Conservation (phyloP, 805 yeast species). For the Sugiyamaella qingdaonensis region DNA sequence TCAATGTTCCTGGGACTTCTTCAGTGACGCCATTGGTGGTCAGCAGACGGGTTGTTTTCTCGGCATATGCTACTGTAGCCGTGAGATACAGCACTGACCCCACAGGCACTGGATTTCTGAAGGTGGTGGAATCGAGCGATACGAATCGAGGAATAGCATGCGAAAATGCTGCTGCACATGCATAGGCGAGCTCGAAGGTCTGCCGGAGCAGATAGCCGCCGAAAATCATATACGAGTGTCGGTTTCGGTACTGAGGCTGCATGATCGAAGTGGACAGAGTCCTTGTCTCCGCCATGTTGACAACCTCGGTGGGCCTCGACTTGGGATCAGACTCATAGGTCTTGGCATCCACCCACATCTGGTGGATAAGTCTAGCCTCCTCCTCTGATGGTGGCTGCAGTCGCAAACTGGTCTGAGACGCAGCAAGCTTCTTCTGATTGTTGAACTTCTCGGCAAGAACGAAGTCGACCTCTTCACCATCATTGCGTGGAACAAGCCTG, state of each 20-base stretch:
- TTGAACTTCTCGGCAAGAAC: conserved; percentile 87
- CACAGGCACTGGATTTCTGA: conserved; percentile 93
- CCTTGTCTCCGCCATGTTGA: conserved; percentile 67
- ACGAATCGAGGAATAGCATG: conserved; percentile 84
- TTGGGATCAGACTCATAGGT: conserved; percentile 26
- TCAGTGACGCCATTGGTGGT: conserved; percentile 17
- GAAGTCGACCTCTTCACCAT: conserved; percentile 75
- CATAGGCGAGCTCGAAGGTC: conserved; percentile 89
- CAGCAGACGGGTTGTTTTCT: conserved; percentile 50
- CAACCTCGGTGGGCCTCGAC: conserved; percentile 46
- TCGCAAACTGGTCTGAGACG: conserved; percentile 55
- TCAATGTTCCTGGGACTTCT: conserved; percentile 57
- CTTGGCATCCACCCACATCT: conserved; percentile 54
- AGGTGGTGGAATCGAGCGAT: conserved; percentile 84
- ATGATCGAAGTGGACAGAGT: conserved; percentile 76
- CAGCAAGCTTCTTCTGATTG: conserved; percentile 76
- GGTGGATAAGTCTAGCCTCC: conserved; percentile 73
- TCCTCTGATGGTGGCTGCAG: conserved; percentile 70
- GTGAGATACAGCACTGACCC: conserved; percentile 83
- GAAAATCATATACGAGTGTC: conserved; percentile 90
- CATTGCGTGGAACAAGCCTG: conserved; percentile 68
- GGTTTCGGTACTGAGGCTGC: conserved; percentile 95
- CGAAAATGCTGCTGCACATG: conserved; percentile 86
- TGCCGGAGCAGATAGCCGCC: conserved; percentile 93
- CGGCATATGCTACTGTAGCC: conserved; percentile 83